Base-by-base conservation (phyloP, 192 early-diverging fungal species). In the Physocladia obscura region DNA sequence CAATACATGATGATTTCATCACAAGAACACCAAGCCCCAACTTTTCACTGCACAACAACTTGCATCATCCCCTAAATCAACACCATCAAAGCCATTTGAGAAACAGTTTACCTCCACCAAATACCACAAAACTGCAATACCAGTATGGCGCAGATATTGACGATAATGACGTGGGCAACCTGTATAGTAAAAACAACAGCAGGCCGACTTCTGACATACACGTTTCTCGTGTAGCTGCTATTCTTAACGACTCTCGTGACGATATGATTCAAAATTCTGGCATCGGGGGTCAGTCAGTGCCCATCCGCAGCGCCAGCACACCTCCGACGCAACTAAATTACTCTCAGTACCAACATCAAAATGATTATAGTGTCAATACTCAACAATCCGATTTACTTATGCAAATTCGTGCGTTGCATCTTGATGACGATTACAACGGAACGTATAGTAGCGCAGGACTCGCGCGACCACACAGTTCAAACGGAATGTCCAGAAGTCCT, bases 381-480 rank as follows among this genome's bases (percentile, higher is more conserved):
- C 24, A 58, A 4, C 13, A 58, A 13, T 58, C 57, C 2, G 63
- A 67, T 44, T 62, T 71, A 36, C 5, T 71, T 8, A 52, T 52
- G 48, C 69, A 71, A 61, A 62, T 62, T 48, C 48, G 69, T 47
- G 58, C 57, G 4, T 40, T 62, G 27, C 17, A 30, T 24, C 11
- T 71, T 13, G 57, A 71, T 30, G 68, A 69, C 24, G 68, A 69
- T 19, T 60, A 69, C 39, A 13, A 8, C n/a, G 62, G 48, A n/a
- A 30, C 57, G 5, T 35, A 24, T 19, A 17, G 19, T 57, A 52
- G 50, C 11, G 35, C 51, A 21, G 52, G 51, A 17, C 27, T 26
- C 40, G 65, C 34, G 4, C 2, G 65, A 38, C 65, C 65, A n/a
- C 65, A 68, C 11, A 68, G 65, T 68, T 30, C 54, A 8, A 32